Percentiles rank a stretch among this genome's conserved stretches.
Evolutionary conservation across 352 stramenopile genomes (phyloP).

Genomic region (Pythium guiyangense): DNA sequence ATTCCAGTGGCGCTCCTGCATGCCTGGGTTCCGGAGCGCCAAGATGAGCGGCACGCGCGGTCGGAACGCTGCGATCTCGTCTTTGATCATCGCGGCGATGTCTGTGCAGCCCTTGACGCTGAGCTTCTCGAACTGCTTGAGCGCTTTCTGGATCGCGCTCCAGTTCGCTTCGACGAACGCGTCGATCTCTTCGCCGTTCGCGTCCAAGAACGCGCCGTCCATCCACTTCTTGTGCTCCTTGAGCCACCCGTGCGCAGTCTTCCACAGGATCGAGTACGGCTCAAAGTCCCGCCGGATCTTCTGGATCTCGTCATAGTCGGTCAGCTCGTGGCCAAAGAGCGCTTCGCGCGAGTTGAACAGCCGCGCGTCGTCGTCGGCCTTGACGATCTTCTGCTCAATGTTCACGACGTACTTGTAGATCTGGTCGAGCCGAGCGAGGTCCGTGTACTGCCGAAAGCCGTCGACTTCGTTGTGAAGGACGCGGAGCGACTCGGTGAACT

Average conservation of each 20-base stretch:
- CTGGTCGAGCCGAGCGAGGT: slow-evolving; percentile 80
- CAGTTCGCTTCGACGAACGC: slow-evolving; percentile 84
- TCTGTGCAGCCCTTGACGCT: slow-evolving; percentile 80
- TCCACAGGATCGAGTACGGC: slow-evolving; percentile 93
- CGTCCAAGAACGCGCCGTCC: slow-evolving; percentile 83
- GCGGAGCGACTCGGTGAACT: slow-evolving; percentile 84
- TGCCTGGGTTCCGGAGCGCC: slow-evolving; percentile 88
- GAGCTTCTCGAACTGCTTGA: slow-evolving; percentile 93
- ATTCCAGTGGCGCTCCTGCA: slow-evolving; percentile 93
- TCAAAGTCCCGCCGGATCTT: slow-evolving; percentile 92
- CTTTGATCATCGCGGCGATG: slow-evolving; percentile 87
- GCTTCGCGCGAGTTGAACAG: slow-evolving; percentile 91
- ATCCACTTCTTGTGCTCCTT: slow-evolving; percentile 92
- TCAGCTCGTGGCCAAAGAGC: slow-evolving; percentile 85
- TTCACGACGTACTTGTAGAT: slow-evolving; percentile 85
- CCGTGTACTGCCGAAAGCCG: slow-evolving; percentile 81
- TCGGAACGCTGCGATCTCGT: slow-evolving; percentile 88
- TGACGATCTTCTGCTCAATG: slow-evolving; percentile 85
- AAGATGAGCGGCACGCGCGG: slow-evolving; percentile 89
- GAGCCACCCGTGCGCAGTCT: slow-evolving; percentile 89
- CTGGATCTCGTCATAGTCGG: slow-evolving; percentile 89
- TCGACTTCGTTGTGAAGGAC: slow-evolving; percentile 88
- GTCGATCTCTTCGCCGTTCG: slow-evolving; percentile 92
- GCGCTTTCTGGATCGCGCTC: slow-evolving; percentile 81
- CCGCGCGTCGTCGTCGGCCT: slow-evolving; percentile 85